phyloP scores from a whole-genome alignment of 176 grass and related monocot genomes.

The Eremochloa ophiuroides region DNA sequence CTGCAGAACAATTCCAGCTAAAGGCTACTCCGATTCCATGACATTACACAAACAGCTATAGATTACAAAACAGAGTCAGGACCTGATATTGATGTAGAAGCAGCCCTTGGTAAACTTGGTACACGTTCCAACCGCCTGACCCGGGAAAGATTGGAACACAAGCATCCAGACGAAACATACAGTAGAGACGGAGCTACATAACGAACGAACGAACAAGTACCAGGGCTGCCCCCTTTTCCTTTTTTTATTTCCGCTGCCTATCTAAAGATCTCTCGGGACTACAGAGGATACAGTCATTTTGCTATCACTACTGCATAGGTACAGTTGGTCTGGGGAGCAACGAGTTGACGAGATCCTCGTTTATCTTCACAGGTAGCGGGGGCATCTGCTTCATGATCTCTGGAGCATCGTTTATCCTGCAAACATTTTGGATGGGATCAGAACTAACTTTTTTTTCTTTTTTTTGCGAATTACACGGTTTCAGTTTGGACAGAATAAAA shows the following conservation, averaged over 20 bases:
- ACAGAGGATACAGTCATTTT: conserved; percentile 13
- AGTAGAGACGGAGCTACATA: conserved; percentile 24
- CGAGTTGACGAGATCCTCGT: conserved; percentile 90
- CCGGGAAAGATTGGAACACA: conserved; percentile 15
- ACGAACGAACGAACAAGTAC: conserved; percentile 36
- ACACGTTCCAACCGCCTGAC: conserved; percentile 24
- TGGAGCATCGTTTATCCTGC: conserved; percentile 83
- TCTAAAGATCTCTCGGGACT: conserved; percentile 42
- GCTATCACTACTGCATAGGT: conserved; percentile 65
- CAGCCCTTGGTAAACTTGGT: conserved; percentile 12
- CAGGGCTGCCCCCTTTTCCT: conserved; percentile 24
- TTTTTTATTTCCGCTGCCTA: conserved; percentile 55
- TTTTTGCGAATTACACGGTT: not conserved
- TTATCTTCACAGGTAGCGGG: conserved; percentile 81
- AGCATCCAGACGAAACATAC: conserved; percentile 16
- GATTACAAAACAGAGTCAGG: conserved; percentile 30
- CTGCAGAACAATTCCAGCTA: not conserved
- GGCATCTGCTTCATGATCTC: conserved; percentile 99
- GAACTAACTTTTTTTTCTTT: too few relatives aligned
- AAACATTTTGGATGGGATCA: conserved; percentile 24
- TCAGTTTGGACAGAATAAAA: not conserved
- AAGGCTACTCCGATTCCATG: conserved; percentile 2
- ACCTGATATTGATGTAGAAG: not conserved
- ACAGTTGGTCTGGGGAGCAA: conserved; percentile 72
- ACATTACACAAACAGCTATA: conserved; percentile 22